These are phyloP conservation scores for Aspergillus sp. DNA, from an alignment of 2,329 filamentous ascomycete genomes.

Conservation along the genomic window DNA sequence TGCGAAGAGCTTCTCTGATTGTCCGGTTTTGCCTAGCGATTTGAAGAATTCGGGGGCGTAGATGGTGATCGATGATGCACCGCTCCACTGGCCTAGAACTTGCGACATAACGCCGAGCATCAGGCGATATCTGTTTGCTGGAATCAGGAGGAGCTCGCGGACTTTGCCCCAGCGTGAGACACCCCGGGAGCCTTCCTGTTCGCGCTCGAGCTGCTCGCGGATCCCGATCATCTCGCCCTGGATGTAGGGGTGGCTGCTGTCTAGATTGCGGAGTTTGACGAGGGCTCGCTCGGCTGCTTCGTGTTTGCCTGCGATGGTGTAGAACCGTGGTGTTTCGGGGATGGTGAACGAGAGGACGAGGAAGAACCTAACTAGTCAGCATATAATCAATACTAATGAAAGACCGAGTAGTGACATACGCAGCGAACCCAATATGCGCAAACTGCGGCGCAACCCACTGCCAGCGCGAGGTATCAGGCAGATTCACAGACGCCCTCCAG, in stretches of 20 bases:
- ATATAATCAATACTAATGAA: slow-evolving; percentile 35
- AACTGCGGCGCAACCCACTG: neutral
- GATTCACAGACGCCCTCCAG: neutral
- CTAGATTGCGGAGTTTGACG: slow-evolving; percentile 56
- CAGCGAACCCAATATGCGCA: slow-evolving; percentile 27
- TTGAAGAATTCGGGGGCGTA: slow-evolving; percentile 74
- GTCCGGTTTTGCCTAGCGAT: slow-evolving; percentile 68
- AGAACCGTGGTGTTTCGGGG: slow-evolving; percentile 68
- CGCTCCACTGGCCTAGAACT: slow-evolving; percentile 64
- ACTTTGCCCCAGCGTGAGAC: slow-evolving; percentile 64
- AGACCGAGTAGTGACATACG: slow-evolving; percentile 43
- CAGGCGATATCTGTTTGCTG: slow-evolving; percentile 69
- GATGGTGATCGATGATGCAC: slow-evolving; percentile 71
- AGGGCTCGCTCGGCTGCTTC: slow-evolving; percentile 51
- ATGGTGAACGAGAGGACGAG: slow-evolving; percentile 68
- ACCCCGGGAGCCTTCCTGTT: slow-evolving; percentile 69
- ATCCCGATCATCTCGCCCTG: slow-evolving; percentile 64
- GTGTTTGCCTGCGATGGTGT: slow-evolving; percentile 63
- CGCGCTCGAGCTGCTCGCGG: slow-evolving; percentile 64
- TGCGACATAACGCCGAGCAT: slow-evolving; percentile 69
- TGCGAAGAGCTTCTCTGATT: slow-evolving; percentile 67
- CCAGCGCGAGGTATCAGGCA: neutral
- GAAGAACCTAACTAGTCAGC: slow-evolving; percentile 70
- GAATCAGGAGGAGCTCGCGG: slow-evolving; percentile 67
- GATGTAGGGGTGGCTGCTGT: slow-evolving; percentile 61